These are phyloP conservation scores for Metarhizium rileyi DNA, from an alignment of 2,329 filamentous ascomycete species.

Conservation along the genomic window DNA sequence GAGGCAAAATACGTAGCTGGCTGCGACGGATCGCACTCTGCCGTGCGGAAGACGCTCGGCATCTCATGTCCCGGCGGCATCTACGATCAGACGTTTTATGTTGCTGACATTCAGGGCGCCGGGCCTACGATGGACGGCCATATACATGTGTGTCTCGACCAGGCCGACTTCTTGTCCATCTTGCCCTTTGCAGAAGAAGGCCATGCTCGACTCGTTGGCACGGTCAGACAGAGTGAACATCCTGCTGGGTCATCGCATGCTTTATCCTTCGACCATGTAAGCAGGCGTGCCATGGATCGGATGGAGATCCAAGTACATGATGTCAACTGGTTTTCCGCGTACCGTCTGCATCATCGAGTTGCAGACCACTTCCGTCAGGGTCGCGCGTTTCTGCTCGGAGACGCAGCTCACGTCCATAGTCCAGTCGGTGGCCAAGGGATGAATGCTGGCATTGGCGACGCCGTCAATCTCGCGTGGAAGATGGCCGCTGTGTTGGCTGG, in stretches of 20 bases:
- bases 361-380: background rate
- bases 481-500: background rate
- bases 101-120: background rate
- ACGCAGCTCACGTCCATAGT: background rate
- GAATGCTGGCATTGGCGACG: background rate
- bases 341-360: slow-evolving; percentile 2
- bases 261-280: background rate
- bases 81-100: slow-evolving; percentile 2
- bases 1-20: slow-evolving; percentile 13
- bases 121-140: slow-evolving; percentile 2
- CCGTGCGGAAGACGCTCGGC: slow-evolving; percentile 1
- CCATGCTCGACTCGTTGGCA: slow-evolving; percentile 1
- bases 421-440: background rate
- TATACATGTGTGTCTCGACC: slow-evolving; percentile 1
- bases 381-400: background rate
- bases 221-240: background rate
- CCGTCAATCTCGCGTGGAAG: background rate
- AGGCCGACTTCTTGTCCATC: background rate
- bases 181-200: background rate
- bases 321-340: slow-evolving; percentile 1
- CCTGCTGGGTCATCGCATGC: background rate
- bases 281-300: background rate
- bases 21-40: slow-evolving; percentile 1
- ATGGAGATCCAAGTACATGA: background rate
- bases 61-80: slow-evolving; percentile 1